Conservation (phyloP, 2,329 filamentous ascomycete species). For the Colletotrichum tanaceti region DNA sequence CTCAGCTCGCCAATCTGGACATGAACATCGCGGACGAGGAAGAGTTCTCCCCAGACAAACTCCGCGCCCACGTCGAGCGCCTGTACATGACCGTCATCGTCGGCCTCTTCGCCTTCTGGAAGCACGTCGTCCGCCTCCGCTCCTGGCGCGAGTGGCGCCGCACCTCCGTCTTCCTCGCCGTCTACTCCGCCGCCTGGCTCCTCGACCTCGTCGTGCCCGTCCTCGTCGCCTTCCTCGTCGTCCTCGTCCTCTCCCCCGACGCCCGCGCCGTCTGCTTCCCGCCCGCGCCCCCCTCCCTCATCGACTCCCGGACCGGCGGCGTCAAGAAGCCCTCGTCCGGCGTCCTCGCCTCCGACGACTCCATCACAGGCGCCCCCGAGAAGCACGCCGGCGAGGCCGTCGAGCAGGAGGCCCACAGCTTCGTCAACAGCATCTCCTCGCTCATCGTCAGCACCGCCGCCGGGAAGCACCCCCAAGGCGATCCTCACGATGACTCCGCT, state of each 20-base stretch:
- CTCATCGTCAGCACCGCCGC: slow-evolving; percentile 80
- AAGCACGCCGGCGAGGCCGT: slow-evolving; percentile 86
- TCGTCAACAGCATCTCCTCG: slow-evolving; percentile 76
- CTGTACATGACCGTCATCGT: slow-evolving; percentile 84
- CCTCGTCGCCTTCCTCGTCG: slow-evolving; percentile 67
- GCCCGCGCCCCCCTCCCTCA: slow-evolving; percentile 79
- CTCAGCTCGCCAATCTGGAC: slow-evolving; percentile 73
- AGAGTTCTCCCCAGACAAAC: slow-evolving; percentile 86
- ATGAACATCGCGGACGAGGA: slow-evolving; percentile 85
- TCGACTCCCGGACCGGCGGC: slow-evolving; percentile 76
- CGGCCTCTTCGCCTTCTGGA: slow-evolving; percentile 72
- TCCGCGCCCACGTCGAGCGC: slow-evolving; percentile 80
- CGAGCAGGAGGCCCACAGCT: slow-evolving; percentile 84
- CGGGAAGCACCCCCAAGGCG: slow-evolving; percentile 78
- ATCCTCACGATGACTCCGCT: slow-evolving; percentile 64
- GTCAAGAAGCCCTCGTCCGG: slow-evolving; percentile 82
- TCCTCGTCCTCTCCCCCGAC: slow-evolving; percentile 73
- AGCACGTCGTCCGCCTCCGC: slow-evolving; percentile 80
- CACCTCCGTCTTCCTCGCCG: slow-evolving; percentile 70
- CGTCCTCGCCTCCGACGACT: slow-evolving; percentile 79
- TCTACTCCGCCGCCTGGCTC: slow-evolving; percentile 75
- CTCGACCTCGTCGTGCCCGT: slow-evolving; percentile 77
- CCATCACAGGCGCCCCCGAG: slow-evolving; percentile 83
- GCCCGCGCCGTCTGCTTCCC: slow-evolving; percentile 76
- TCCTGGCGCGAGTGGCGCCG: slow-evolving; percentile 81